A percentile compares a stretch with the other conserved stretches of the same genome.
Conservation (phyloP, 2,329 filamentous ascomycete genomes). For the Penicillium thymicola region DNA sequence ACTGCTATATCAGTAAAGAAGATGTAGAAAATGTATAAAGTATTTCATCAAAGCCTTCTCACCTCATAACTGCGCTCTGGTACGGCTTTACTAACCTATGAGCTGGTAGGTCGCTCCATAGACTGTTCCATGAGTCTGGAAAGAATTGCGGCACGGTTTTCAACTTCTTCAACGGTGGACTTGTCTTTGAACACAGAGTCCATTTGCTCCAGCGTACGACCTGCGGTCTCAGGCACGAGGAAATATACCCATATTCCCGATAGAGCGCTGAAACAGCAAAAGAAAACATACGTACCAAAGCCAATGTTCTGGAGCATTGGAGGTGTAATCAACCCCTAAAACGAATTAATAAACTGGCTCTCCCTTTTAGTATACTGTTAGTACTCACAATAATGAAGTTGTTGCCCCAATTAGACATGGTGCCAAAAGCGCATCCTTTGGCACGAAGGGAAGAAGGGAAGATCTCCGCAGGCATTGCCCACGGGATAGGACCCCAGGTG, state of each 20-base stretch:
- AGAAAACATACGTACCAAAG: background rate
- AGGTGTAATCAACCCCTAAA: background rate
- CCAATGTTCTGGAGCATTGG: background rate
- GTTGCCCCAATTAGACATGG: background rate
- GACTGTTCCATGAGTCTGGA: background rate
- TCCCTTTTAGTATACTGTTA: background rate
- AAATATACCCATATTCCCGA: background rate
- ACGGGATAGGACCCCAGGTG: background rate
- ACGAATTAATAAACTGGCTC: background rate
- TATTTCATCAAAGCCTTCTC: background rate
- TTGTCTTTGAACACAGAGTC: background rate
- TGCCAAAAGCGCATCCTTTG: background rate
- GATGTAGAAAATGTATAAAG: no score
- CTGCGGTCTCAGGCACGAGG: background rate
- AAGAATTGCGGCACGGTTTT: background rate
- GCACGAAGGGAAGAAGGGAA: background rate
- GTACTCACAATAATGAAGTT: background rate
- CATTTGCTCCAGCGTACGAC: background rate
- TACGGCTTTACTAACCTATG: background rate
- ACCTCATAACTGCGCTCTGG: background rate
- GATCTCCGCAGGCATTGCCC: background rate
- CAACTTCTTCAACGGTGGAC: background rate
- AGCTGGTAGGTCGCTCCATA: background rate
- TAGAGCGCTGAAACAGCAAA: background rate
- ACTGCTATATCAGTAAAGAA: no score